Percentiles rank a stretch among this genome's conserved stretches.
Evolutionary conservation across 2,329 filamentous ascomycete genomes (phyloP).

Genomic region (Hymenoscyphus albidus): DNA sequence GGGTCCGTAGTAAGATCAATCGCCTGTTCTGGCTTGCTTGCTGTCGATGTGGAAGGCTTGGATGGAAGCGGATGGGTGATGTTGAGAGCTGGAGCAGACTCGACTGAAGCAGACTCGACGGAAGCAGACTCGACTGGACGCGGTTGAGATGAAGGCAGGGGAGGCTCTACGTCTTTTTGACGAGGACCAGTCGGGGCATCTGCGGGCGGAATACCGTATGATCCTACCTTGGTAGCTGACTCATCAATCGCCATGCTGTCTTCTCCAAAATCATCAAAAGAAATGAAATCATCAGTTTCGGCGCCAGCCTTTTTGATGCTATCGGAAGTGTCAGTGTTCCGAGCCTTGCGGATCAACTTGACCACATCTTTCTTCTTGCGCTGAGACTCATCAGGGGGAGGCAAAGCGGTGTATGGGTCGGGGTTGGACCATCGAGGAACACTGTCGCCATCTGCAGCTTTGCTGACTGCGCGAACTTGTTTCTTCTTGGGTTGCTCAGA

Average conservation of each 20-base stretch:
- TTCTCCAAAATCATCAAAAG: conserved; percentile 63
- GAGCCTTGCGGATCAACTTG: conserved; percentile 85
- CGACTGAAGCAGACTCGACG: not conserved
- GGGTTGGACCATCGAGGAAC: conserved; percentile 90
- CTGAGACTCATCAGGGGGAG: conserved; percentile 68
- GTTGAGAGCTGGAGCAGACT: not conserved
- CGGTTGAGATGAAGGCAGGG: not conserved
- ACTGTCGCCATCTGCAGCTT: conserved; percentile 40
- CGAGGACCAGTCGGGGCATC: conserved; percentile 14
- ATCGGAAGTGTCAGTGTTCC: conserved; percentile 52
- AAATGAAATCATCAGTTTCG: conserved; percentile 81
- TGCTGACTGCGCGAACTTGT: conserved; percentile 38
- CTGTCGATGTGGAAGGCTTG: conserved; percentile 7
- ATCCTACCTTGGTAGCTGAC: conserved; percentile 10
- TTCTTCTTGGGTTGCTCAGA: conserved; percentile 42
- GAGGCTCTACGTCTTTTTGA: not conserved
- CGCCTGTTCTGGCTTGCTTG: conserved; percentile 11
- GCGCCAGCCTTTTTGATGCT: conserved; percentile 49
- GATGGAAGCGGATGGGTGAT: not conserved
- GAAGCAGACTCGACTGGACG: not conserved
- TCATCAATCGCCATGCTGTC: conserved; percentile 22
- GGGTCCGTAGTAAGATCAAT: conserved; percentile 36
- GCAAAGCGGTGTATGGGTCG: conserved; percentile 85
- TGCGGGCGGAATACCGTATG: conserved; percentile 4
- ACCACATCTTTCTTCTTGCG: conserved; percentile 83